Evolutionary conservation across 192 early-diverging fungal species (phyloP), one percentile per base, ranked within the genome.

Genomic region (Jimgerdemannia lactiflua): DNA sequence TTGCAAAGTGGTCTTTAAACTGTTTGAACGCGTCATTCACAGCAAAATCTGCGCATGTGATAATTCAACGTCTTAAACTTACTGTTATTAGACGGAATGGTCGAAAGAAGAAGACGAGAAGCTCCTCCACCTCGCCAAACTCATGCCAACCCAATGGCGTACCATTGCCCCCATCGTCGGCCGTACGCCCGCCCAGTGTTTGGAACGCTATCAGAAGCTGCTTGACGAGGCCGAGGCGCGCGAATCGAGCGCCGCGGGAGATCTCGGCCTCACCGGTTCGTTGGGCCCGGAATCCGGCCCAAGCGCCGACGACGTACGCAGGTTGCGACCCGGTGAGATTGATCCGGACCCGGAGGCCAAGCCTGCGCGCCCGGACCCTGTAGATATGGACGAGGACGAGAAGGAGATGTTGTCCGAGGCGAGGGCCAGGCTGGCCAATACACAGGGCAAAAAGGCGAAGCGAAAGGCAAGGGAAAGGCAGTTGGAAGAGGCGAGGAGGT

Each of bases 371-470:
- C 98, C 98, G 3, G 98, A 99, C 82, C 96, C 98, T 11, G 94
- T 99, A 3, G 98, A 99, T 79, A 99, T 99, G 98, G 98, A 99
- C 72, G 97, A 98, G 80, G 97, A 99, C 80, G 97, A 99, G 86
- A 99, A 99, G 86, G 98, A 99, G 82, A 99, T 99, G 98, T 87
- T 99, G 29, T 96, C 95, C 4, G 98, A 99, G 80, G 98, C 98
- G 29, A 91, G 98, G 69, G 98, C 98, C 19, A 89, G 98, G 79
- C 86, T 99, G 69, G 98, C 98, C n/a, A 99, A 99, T 81, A 99
- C 98, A 6, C 97, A 98, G 81, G 98, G 98, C 69, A 99, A 99
- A 77, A 99, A 99, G 74, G 97, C 98, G 19, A 99, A 99, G 80
- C 91, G 98, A 79, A 99, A 98, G 88, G 98, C 98, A 11, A 91